Evolutionary conservation across 164 flowering plant genomes (phyloP), one percentile per base, ranked within the genome.

Genomic region (Umbellularia californica): DNA sequence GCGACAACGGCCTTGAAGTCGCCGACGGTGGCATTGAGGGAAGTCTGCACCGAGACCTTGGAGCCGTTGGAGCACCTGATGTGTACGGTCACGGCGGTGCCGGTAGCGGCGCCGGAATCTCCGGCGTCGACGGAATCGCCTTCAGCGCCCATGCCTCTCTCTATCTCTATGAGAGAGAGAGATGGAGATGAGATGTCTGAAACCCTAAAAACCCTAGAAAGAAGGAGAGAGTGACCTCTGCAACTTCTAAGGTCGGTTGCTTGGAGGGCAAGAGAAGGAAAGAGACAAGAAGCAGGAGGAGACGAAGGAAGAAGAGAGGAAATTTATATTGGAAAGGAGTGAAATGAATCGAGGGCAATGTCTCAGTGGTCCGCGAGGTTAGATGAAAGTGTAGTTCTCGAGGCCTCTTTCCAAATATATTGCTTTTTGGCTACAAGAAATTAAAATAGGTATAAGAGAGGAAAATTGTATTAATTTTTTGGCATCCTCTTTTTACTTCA

Each of bases 31-130:
- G 90, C 81, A 2, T 85, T 85, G 28, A 91, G 85, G 68, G 66
- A 65, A 22, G 85, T 76, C 77, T 74, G 81, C 22, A 93, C 91
- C 19, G 89, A 72, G 72, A 91, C 89, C 78, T 91, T 90, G 12
- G 89, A 75, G 14, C 97, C 95, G 70, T 87, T 91, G 5, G 98
- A 90, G 82, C 91, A 87, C 30, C 95, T 84, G 69, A 91, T 77
- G 75, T 90, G 74, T 27, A 93, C 70, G 74, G 75, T 70, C 33
- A 85, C 88, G 50, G 24, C 25, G 20, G 47, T 77, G 33, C 33
- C 70, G 75, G 73, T 72, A 25, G 83, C 87, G 60, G 41, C 25
- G 14, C 52, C 80, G 15, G 58, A 86, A 6, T 30, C 76, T 19
- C 68, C 83, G 7, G 71, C 69, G 70, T 60, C 75, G 0, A 71